Percentiles rank a stretch among this genome's conserved stretches.
Conservation (phyloP, 305 asterid genomes). For the Fraxinus sp. region DNA sequence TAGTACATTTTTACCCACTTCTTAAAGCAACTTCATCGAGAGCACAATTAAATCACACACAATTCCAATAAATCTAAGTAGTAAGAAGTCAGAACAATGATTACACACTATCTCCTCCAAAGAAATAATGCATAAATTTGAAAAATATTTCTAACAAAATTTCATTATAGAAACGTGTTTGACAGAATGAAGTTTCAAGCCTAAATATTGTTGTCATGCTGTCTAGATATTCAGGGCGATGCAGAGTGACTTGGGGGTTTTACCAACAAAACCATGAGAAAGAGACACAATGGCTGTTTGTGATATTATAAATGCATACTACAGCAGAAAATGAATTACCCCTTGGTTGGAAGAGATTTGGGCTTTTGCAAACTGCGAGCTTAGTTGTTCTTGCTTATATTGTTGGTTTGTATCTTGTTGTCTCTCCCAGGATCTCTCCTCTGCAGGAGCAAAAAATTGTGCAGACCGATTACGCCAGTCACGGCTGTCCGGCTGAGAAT, state of each 20-base stretch:
- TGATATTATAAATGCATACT: not conserved
- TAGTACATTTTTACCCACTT: not conserved
- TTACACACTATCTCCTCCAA: not conserved
- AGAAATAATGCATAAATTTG: not conserved
- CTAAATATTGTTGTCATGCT: not conserved
- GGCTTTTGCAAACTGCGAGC: constrained; percentile 50
- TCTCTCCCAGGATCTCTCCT: constrained; percentile 81
- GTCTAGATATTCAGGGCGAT: not conserved
- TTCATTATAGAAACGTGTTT: not conserved
- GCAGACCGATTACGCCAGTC: constrained; percentile 85
- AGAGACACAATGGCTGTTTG: not conserved
- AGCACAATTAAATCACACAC: not conserved
- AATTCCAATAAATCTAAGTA: not conserved
- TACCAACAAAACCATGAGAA: not conserved
- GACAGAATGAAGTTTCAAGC: not conserved
- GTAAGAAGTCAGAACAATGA: not conserved
- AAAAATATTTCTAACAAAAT: not conserved
- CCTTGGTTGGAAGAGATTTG: constrained; percentile 60
- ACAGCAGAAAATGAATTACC: constrained; percentile 39
- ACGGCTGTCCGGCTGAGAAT: constrained; percentile 75
- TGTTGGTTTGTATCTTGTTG: constrained; percentile 61
- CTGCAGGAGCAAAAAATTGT: constrained; percentile 51
- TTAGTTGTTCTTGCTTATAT: constrained; percentile 60
- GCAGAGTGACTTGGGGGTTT: not conserved
- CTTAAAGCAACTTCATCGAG: not conserved